These are phyloP conservation scores for Pharnaceum exiguum DNA, from an alignment of 148 eudicot species.

Conservation along the genomic window DNA sequence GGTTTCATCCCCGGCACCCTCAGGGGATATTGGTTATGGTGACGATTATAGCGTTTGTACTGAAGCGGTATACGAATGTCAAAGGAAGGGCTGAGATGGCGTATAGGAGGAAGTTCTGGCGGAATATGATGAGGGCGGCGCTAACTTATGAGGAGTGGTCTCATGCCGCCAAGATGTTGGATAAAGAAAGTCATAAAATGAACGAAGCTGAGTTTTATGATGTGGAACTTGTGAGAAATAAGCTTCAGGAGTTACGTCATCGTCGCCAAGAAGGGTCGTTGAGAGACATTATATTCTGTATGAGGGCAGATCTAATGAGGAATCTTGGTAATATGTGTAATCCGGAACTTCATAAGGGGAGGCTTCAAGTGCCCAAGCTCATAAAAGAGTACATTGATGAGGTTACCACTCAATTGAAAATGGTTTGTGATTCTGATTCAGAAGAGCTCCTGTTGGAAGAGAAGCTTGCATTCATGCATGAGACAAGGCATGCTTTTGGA, in stretches of 20 bases:
- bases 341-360: constrained; percentile 85
- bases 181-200: constrained; percentile 62
- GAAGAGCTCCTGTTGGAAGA: constrained; percentile 85
- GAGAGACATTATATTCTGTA: constrained; percentile 75
- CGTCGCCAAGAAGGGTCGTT: constrained; percentile 81
- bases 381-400: constrained; percentile 88
- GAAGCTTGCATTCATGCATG: constrained; percentile 95
- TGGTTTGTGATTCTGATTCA: constrained; percentile 90
- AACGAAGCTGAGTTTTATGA: constrained; percentile 77
- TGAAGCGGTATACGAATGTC: constrained; percentile 78
- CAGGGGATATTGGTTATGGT: constrained; percentile 80
- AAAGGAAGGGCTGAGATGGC: constrained; percentile 76
- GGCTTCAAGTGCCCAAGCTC: constrained; percentile 85
- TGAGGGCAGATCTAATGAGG: constrained; percentile 87
- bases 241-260: constrained; percentile 76
- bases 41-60: constrained; percentile 57
- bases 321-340: constrained; percentile 97
- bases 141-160: constrained; percentile 89
- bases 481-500: constrained; percentile 96
- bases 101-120: constrained; percentile 88
- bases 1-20: constrained; percentile 90
- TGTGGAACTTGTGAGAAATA: constrained; percentile 77
- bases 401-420: constrained; percentile 76
- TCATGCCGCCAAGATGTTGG: constrained; percentile 90
- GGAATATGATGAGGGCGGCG: constrained; percentile 86